These are phyloP conservation scores for Elsinoe australis DNA, from an alignment of 2,329 filamentous ascomycete species.

Conservation along the genomic window DNA sequence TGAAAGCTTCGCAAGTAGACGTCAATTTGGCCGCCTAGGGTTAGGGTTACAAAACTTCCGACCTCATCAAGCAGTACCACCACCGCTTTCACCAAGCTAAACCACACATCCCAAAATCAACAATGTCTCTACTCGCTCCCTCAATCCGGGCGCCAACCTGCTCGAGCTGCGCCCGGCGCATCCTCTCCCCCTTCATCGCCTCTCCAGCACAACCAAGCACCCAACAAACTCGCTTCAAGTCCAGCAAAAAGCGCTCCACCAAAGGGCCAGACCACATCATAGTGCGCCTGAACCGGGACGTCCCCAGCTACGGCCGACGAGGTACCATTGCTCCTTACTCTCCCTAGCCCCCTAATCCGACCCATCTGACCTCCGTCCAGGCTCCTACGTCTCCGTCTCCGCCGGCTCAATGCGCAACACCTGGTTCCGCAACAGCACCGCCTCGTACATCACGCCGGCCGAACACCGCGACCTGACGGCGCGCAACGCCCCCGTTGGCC, in stretches of 20 bases:
- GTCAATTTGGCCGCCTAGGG: too few relatives aligned
- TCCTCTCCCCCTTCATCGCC: conserved; percentile 17
- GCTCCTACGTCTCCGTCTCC: conserved; percentile 46
- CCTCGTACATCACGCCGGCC: conserved; percentile 44
- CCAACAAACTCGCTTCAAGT: conserved; percentile 31
- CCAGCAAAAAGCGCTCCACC: conserved; percentile 28
- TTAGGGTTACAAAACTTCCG: too few relatives aligned
- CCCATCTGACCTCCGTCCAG: conserved; percentile 29
- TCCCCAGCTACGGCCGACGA: conserved; percentile 45
- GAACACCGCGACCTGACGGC: conserved; percentile 40
- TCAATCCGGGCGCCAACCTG: conserved; percentile 19
- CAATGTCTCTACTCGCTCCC: conserved; percentile 19
- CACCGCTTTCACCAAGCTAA: too few relatives aligned
- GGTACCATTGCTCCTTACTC: conserved; percentile 27
- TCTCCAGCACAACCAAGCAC: conserved; percentile 17
- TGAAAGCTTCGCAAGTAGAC: too few relatives aligned
- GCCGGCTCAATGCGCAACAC: conserved; percentile 48
- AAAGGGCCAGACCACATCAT: conserved; percentile 33
- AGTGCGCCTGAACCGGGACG: conserved; percentile 46
- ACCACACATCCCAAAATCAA: background rate
- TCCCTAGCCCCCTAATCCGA: background rate
- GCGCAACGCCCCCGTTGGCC: conserved; percentile 38
- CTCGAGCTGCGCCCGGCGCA: conserved; percentile 19
- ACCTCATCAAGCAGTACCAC: too few relatives aligned
- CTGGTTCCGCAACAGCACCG: conserved; percentile 45